A percentile compares a stretch with the other conserved stretches of the same genome.
Conservation (phyloP, 345 rosid species). For the Linum usitatissimum region DNA sequence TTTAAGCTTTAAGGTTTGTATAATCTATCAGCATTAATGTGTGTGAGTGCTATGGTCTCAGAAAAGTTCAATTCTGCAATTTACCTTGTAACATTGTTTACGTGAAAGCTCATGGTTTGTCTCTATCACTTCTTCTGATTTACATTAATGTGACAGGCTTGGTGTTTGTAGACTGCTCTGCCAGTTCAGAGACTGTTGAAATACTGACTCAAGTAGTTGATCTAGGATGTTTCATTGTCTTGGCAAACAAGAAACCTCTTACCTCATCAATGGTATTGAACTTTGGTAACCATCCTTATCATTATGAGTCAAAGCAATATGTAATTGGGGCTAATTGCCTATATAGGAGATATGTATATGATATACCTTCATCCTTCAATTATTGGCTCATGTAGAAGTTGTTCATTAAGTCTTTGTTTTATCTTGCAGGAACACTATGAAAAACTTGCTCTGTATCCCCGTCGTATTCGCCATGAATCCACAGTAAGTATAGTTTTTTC, state of each 20-base stretch:
- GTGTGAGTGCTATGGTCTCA: background rate
- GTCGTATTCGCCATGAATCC: constrained; percentile 71
- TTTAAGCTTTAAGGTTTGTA: constrained; percentile 31
- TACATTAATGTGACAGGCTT: constrained; percentile 37
- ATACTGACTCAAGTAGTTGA: constrained; percentile 45
- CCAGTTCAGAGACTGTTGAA: constrained; percentile 49
- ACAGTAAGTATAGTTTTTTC: constrained; percentile 49
- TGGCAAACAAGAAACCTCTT: constrained; percentile 93
- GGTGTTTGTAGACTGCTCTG: constrained; percentile 79
- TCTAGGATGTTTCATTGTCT: constrained; percentile 59
- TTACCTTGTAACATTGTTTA: background rate
- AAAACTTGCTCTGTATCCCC: constrained; percentile 45
- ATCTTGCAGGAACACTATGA: constrained; percentile 61
- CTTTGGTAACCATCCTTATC: background rate
- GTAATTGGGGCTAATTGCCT: too few species aligned
- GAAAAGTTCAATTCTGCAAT: background rate
- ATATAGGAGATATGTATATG: too few species aligned
- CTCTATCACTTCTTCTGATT: constrained; percentile 1
- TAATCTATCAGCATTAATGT: background rate
- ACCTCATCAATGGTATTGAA: constrained; percentile 58
- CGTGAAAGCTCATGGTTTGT: background rate
- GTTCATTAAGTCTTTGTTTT: background rate
- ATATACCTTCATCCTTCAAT: too few species aligned
- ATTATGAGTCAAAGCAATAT: too few species aligned
- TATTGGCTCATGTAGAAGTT: background rate